Evolutionary conservation across 2,329 filamentous ascomycete species (phyloP), one percentile per base, ranked within the genome.

Genomic region (Talaromyces marneffei): DNA sequence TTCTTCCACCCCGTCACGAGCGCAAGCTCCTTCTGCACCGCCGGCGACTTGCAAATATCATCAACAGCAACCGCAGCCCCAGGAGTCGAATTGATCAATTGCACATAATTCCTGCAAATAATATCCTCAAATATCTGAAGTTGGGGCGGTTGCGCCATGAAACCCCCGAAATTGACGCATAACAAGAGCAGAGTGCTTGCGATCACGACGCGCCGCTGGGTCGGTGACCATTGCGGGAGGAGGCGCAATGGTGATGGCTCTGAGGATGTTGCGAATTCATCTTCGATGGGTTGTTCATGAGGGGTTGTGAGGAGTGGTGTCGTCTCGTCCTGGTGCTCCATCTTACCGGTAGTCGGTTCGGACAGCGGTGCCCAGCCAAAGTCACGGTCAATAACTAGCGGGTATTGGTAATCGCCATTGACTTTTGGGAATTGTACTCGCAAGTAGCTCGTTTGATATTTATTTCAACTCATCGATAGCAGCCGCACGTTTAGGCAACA

Each of bases 1-100:
- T 69, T 66, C 54, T 71, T 70, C 60, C 69, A 71, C 1, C 71
- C 71, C 14, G 65, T 63, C 4, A 73, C 48, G 12, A 72, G 50
- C 10, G 71, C 71, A 46, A 72, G 50, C 55, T 73, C 70, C 16
- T 64, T 68, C 52, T 73, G 71, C 14, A 73, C 70, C 14, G 60
- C 59, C 25, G 70, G 70, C 5, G 70, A 68, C 65, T 73, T 73
- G 50, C 71, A 73, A 23, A 59, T 35, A 9, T 61, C 59, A 0
- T 62, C 63, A 44, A 59, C n/a, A 3, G 61, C 25, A 10, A 16
- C 18, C 10, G 20, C 20, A 5, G 8, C 10, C 3, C 8, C 31
- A 23, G 18, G 14, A 3, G 52, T 39, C 16, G 35, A n/a, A 18
- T 44, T 33, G 27, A 62, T 37, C 1, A 56, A 59, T 25, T 25